A percentile compares a stretch with the other conserved stretches of the same genome.
Evolutionary conservation across 106 monocot species (phyloP).

Genomic region (Phalaenopsis aphrodite): DNA sequence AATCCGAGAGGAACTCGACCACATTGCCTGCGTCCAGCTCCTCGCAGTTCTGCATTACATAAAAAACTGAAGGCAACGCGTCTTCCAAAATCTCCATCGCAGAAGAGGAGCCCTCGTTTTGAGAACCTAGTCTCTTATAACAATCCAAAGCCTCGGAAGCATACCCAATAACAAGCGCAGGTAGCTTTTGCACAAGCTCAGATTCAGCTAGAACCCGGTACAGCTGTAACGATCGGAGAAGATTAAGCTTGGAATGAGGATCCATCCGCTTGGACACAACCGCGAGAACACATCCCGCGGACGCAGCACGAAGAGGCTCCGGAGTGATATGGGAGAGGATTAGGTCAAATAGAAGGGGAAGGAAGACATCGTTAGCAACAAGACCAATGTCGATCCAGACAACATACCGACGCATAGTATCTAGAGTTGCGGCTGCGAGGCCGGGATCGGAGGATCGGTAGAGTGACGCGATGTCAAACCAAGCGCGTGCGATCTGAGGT

Average conservation of each 20-base stretch:
- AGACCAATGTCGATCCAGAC: slow-evolving; percentile 80
- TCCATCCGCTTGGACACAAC: slow-evolving; percentile 78
- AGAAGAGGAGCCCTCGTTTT: not conserved
- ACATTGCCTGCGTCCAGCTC: slow-evolving; percentile 46
- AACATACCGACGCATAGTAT: slow-evolving; percentile 56
- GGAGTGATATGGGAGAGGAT: slow-evolving; percentile 15
- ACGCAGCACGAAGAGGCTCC: slow-evolving; percentile 38
- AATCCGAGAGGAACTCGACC: slow-evolving; percentile 61
- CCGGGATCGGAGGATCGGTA: slow-evolving; percentile 40
- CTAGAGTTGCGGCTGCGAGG: slow-evolving; percentile 48
- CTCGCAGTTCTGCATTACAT: slow-evolving; percentile 57
- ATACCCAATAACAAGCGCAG: slow-evolving; percentile 62
- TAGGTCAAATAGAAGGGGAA: slow-evolving; percentile 65
- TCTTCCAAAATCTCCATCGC: slow-evolving; percentile 65
- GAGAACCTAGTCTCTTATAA: slow-evolving; percentile 36
- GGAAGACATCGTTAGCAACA: slow-evolving; percentile 68
- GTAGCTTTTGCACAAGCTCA: slow-evolving; percentile 32
- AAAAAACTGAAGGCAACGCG: slow-evolving; percentile 62
- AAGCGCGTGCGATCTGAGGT: slow-evolving; percentile 62
- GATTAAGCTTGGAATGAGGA: slow-evolving; percentile 45
- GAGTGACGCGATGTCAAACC: slow-evolving; percentile 43
- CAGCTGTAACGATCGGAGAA: slow-evolving; percentile 35
- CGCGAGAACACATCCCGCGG: slow-evolving; percentile 57
- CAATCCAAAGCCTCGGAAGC: slow-evolving; percentile 79
- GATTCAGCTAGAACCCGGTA: slow-evolving; percentile 31